These are phyloP conservation scores for Vickermania spadyakhi DNA, from an alignment of 208 protist genomes.

Conservation along the genomic window DNA sequence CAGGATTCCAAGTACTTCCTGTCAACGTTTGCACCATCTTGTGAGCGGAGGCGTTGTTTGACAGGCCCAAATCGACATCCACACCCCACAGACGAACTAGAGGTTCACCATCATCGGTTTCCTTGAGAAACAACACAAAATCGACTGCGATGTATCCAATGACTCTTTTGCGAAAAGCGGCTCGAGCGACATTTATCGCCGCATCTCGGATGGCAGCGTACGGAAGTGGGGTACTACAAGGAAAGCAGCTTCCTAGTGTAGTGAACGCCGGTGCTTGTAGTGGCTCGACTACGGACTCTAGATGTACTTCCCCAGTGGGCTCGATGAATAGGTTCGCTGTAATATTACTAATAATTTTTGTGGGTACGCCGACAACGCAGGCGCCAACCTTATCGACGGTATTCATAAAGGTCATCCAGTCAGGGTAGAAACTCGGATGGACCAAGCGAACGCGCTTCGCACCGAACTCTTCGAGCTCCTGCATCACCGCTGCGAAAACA, in stretches of 20 bases:
- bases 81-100: slow-evolving; percentile 68
- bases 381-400: slow-evolving; percentile 79
- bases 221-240: slow-evolving; percentile 28
- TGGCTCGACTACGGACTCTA: slow-evolving; percentile 84
- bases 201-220: slow-evolving; percentile 60
- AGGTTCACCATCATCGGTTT: not conserved
- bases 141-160: slow-evolving; percentile 88
- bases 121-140: slow-evolving; percentile 49
- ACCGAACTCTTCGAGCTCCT: slow-evolving; percentile 63
- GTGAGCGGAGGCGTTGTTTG: slow-evolving; percentile 76
- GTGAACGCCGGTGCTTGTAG: slow-evolving; percentile 83
- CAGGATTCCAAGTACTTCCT: slow-evolving; percentile 23
- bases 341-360: slow-evolving; percentile 28
- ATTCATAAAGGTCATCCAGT: slow-evolving; percentile 68
- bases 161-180: slow-evolving; percentile 69
- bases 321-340: slow-evolving; percentile 84
- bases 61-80: slow-evolving; percentile 82
- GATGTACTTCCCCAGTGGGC: slow-evolving; percentile 54
- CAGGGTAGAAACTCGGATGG: slow-evolving; percentile 54
- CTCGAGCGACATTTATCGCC: slow-evolving; percentile 50
- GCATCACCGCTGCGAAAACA: slow-evolving; percentile 24
- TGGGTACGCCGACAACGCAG: slow-evolving; percentile 81
- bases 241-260: slow-evolving; percentile 63
- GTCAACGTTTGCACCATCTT: slow-evolving; percentile 36
- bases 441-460: slow-evolving; percentile 70